Evolutionary conservation across 768 basidiomycete genomes (phyloP).

Genomic region (Trametes sanguinea): DNA sequence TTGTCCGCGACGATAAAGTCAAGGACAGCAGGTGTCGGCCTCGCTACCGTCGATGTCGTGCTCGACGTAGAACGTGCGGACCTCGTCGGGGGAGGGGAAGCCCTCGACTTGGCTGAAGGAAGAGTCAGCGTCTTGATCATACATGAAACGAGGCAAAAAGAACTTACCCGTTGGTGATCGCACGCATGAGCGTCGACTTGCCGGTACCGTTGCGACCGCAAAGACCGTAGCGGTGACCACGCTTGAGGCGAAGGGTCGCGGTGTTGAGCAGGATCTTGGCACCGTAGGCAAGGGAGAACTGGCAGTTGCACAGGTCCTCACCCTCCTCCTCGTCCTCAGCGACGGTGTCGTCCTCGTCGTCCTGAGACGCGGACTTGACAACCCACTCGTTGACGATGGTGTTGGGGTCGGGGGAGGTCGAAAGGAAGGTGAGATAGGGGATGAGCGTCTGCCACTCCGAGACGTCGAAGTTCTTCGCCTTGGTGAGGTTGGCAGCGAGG

Average conservation of each 20-base stretch:
- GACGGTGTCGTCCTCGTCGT: constrained; percentile 64
- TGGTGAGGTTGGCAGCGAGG: constrained; percentile 86
- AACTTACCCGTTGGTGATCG: constrained; percentile 78
- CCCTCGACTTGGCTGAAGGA: constrained; percentile 83
- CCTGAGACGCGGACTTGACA: constrained; percentile 84
- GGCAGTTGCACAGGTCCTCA: constrained; percentile 98
- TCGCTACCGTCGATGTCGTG: constrained; percentile 98
- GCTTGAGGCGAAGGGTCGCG: constrained; percentile 94
- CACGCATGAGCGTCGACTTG: constrained; percentile 93
- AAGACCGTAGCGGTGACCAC: constrained; percentile 97
- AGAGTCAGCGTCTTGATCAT: constrained; percentile 37
- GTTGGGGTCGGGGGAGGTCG: constrained; percentile 64
- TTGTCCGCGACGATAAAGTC: constrained; percentile 86
- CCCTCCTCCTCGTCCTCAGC: constrained; percentile 94
- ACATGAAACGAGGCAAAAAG: constrained; percentile 18
- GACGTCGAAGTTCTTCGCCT: constrained; percentile 89
- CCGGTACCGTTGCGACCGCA: constrained; percentile 99
- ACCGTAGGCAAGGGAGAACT: constrained; percentile 98
- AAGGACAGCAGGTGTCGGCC: constrained; percentile 85
- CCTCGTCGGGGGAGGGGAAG: constrained; percentile 95
- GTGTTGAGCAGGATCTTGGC: constrained; percentile 98
- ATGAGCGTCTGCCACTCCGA: constrained; percentile 83
- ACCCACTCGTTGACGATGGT: constrained; percentile 82
- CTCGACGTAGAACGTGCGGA: constrained; percentile 99
- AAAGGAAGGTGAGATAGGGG: constrained; percentile 70